Evolutionary conservation across 441 rosid genomes (phyloP).

Genomic region (Populus hybrid): DNA sequence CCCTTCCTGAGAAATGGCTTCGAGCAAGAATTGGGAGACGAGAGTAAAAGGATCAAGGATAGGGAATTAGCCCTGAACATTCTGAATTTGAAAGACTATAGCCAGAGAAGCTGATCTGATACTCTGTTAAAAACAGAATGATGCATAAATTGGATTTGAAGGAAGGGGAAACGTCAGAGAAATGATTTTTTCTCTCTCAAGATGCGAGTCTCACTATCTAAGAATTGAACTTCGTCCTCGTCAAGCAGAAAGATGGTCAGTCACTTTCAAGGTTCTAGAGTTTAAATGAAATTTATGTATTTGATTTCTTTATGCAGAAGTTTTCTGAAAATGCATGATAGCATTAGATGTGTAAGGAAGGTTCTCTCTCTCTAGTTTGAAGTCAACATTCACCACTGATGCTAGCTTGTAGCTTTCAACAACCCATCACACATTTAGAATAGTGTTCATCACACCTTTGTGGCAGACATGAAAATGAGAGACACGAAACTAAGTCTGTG

Average conservation of each 20-base stretch:
- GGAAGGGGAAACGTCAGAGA: not conserved
- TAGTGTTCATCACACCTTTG: not conserved
- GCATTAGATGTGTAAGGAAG: not conserved
- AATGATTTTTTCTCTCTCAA: too few species aligned
- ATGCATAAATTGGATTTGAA: not conserved
- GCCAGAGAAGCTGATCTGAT: not conserved
- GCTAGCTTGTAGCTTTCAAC: not conserved
- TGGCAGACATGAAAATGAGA: not conserved
- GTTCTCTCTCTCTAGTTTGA: not conserved
- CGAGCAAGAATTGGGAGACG: not conserved
- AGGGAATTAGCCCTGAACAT: not conserved
- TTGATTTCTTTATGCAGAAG: not conserved
- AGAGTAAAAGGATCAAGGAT: not conserved
- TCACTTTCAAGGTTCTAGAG: too few species aligned
- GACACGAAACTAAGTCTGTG: not conserved
- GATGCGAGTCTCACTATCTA: too few species aligned
- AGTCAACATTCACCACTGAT: not conserved
- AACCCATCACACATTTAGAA: not conserved
- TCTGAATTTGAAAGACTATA: not conserved
- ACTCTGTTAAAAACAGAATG: not conserved
- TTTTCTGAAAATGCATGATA: not conserved
- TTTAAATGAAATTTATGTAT: not conserved
- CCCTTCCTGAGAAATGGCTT: not conserved
- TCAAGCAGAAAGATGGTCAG: too few species aligned
- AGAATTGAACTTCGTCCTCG: too few species aligned